These are phyloP conservation scores for Brassica carinata DNA, from an alignment of 345 rosid species.

Conservation along the genomic window DNA sequence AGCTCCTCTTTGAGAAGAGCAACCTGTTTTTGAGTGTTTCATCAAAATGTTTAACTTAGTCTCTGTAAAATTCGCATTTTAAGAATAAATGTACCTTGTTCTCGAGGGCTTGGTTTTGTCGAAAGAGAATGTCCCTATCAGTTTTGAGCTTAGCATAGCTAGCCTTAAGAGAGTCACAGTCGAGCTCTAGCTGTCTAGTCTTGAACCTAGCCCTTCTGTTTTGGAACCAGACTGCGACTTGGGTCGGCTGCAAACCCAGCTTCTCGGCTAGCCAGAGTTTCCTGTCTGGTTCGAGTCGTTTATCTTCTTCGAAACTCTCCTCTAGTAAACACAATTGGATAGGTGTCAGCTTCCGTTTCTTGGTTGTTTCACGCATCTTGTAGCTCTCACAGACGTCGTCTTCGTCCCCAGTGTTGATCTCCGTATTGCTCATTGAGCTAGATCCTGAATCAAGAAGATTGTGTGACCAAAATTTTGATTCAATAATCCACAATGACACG, in stretches of 20 bases:
- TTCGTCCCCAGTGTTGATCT: conserved; percentile 16
- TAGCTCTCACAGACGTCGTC: conserved; percentile 27
- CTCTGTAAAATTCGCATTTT: not conserved
- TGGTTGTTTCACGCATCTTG: conserved; percentile 30
- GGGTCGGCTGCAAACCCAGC: conserved; percentile 77
- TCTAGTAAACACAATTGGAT: conserved; percentile 71
- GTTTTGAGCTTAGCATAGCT: conserved; percentile 57
- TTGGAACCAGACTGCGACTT: conserved; percentile 85
- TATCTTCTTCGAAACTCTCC: conserved; percentile 64
- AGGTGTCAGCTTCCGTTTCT: conserved; percentile 65
- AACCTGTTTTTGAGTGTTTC: conserved; percentile 47
- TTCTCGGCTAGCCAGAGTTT: conserved; percentile 68
- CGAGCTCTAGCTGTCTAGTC: conserved; percentile 70
- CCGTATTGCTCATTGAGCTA: conserved; percentile 32
- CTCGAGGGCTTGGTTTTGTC: conserved; percentile 53
- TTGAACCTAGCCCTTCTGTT: conserved; percentile 75
- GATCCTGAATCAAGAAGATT: conserved; percentile 26
- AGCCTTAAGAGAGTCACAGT: conserved; percentile 53
- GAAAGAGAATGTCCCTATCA: conserved; percentile 54
- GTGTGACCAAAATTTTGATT: not conserved
- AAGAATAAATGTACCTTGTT: conserved; percentile 49
- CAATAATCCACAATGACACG: not conserved
- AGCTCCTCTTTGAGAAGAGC: conserved; percentile 52
- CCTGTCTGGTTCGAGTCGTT: conserved; percentile 75
- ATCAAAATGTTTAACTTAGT: not conserved